Conservation (phyloP, 306 rosid species). For the Cicer chorassanicum region DNA sequence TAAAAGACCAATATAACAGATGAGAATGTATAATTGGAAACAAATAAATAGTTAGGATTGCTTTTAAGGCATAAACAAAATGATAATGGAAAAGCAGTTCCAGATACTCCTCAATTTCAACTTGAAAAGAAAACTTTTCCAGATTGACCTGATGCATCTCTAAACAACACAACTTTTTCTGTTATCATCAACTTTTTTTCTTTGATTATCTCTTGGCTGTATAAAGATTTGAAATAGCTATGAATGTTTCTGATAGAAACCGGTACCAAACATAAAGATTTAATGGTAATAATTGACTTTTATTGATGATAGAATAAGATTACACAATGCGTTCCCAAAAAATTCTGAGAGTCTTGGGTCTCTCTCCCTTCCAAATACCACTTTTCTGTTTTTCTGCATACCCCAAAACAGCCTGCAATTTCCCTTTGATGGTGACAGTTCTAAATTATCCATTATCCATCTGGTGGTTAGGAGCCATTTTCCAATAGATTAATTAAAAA, state of each 20-base stretch:
- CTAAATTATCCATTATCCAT: constrained; percentile 39
- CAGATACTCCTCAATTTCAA: not conserved
- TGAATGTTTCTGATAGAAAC: not conserved
- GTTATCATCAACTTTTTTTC: not conserved
- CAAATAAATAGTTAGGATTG: not conserved
- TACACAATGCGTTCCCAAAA: too few species aligned
- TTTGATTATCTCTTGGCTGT: not conserved
- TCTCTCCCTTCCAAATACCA: too few species aligned
- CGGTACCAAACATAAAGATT: too few species aligned
- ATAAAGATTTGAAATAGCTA: not conserved
- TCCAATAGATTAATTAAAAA: not conserved
- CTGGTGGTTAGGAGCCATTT: constrained; percentile 18
- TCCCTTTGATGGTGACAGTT: constrained; percentile 1
- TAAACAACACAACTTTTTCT: constrained; percentile 5
- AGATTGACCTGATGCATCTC: not conserved
- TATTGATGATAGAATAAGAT: too few species aligned
- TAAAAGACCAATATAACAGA: not conserved
- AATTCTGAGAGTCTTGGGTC: too few species aligned
- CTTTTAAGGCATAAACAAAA: not conserved
- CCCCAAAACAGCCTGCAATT: too few species aligned
- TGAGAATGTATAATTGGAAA: not conserved
- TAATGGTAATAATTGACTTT: too few species aligned
- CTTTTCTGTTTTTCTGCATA: too few species aligned
- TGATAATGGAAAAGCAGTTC: not conserved
- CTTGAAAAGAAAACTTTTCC: not conserved